Percentiles rank a stretch among this genome's conserved stretches.
Evolutionary conservation across 108 stramenopile genomes (phyloP).

Genomic region (Aurantiochytrium sp.): DNA sequence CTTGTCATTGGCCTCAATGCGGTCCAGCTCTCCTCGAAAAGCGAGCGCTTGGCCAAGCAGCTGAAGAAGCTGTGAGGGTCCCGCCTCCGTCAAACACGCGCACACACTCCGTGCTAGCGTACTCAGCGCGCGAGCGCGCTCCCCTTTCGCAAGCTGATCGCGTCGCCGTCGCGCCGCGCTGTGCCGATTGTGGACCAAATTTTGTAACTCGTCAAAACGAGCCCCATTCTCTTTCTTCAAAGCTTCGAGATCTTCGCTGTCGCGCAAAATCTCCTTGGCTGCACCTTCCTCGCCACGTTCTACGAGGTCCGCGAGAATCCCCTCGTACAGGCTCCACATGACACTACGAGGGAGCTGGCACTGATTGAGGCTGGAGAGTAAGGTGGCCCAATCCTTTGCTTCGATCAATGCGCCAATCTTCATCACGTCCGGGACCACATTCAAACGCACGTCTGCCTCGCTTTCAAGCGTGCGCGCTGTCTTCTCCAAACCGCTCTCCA

Average conservation of each 20-base stretch:
- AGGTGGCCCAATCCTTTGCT: neutral
- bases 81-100: constrained; percentile 31
- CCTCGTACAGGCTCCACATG: constrained; percentile 3
- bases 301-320: neutral
- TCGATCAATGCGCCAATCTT: neutral
- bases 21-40: constrained; percentile 70
- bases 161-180: neutral
- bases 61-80: constrained; percentile 60
- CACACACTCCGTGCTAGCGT: neutral
- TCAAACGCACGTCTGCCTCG: neutral
- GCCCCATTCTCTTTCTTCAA: neutral
- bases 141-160: neutral
- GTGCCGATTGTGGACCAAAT: neutral
- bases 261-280: neutral
- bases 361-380: neutral
- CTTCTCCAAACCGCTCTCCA: constrained; percentile 39
- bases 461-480: constrained; percentile 18
- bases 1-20: neutral
- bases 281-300: neutral
- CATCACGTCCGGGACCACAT: neutral
- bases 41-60: constrained; percentile 79
- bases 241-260: neutral
- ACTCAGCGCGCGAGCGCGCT: neutral
- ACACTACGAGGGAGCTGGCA: neutral
- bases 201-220: neutral